Evolutionary conservation across 495 filamentous ascomycete genomes (phyloP), one percentile per base, ranked within the genome.

Genomic region (Lasiosphaeria miniovina): DNA sequence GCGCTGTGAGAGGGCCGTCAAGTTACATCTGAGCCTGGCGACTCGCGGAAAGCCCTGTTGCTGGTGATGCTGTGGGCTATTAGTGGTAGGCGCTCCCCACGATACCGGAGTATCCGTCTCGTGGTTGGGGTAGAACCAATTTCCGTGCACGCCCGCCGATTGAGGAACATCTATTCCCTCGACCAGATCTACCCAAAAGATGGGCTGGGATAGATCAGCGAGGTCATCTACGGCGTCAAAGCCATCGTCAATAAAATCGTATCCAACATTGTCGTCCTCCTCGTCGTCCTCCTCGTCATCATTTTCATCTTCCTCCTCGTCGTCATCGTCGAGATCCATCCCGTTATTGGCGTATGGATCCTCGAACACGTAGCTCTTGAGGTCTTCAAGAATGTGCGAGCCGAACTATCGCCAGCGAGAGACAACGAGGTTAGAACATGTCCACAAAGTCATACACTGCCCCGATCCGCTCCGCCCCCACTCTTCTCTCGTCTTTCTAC

Each of bases 1-100:
- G 34, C 60, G 61, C 38, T 81, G 78, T 1, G 81, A 84, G 5
- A 83, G 60, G 3, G 75, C 74, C 6, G 78, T 80, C 36, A 84
- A 68, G 35, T 83, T 83, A 38, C 75, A 71, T 4, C 81, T 69
- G 61, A 68, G 70, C 14, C 55, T 49, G 3, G 75, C 74, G 8
- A 77, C 56, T 9, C 55, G 57, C 5, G 77, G 77, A 46, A 73
- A 69, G 7, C 61, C 51, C 33, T 57, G 64, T 46, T 46, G 60
- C 55, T 53, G 59, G 52, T 36, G 52, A 17, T 61, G 52, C 5
- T 50, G 24, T 11, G 15, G 4, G 15, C 15, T 46, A 24, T 46
- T 46, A n/a, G 43, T 46, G 12, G 6, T 46, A 14, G 43, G 12
- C 43, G 12, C 4, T 11, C 43, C 43, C 6, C 12, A n/a, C 12